A percentile compares a stretch with the other conserved stretches of the same genome.
Evolutionary conservation across 2,329 filamentous ascomycete species (phyloP).

Genomic region (Epichloe coenophiala): DNA sequence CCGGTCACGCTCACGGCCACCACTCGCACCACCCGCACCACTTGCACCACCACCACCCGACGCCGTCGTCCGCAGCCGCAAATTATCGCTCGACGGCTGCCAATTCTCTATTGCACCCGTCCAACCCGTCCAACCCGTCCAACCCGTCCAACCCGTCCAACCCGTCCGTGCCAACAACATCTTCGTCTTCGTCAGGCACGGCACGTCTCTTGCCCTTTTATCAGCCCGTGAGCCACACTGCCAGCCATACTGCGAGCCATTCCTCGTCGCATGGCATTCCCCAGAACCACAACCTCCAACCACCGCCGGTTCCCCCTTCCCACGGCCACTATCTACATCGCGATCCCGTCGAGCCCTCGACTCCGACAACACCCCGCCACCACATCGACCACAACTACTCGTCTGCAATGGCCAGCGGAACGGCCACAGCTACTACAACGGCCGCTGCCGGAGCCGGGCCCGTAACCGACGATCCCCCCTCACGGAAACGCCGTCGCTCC

Average conservation of each 20-base stretch:
- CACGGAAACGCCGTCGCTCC: conserved; percentile 41
- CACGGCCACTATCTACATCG: conserved; percentile 12
- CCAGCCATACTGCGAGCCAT: too few species aligned
- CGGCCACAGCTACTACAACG: conserved; percentile 4
- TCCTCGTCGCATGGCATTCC: conserved; percentile 20
- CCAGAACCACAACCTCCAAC: conserved; percentile 12
- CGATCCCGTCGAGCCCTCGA: conserved; percentile 10
- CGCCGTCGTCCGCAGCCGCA: background rate
- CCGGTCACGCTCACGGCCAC: conserved; percentile 1
- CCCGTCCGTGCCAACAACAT: conserved; percentile 10
- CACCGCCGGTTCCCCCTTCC: conserved; percentile 18
- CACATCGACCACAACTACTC: conserved; percentile 10
- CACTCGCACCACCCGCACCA: conserved; percentile 2
- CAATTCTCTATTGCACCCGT: conserved; percentile 14
- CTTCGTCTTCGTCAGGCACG: conserved; percentile 13
- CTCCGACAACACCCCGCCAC: conserved; percentile 9
- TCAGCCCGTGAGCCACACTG: conserved; percentile 11
- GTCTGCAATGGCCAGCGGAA: conserved; percentile 10
- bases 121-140: too few species aligned
- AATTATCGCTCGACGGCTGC: conserved; percentile 18
- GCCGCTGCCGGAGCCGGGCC: conserved; percentile 16
- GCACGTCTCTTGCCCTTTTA: conserved; percentile 15
- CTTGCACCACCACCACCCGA: conserved; percentile 3
- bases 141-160: conserved; percentile 3
- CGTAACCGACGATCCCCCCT: conserved; percentile 16